A percentile compares a stretch with the other conserved stretches of the same genome.
phyloP scores from a whole-genome alignment of 805 yeast genomes.

The Candida cerambycidarum region DNA sequence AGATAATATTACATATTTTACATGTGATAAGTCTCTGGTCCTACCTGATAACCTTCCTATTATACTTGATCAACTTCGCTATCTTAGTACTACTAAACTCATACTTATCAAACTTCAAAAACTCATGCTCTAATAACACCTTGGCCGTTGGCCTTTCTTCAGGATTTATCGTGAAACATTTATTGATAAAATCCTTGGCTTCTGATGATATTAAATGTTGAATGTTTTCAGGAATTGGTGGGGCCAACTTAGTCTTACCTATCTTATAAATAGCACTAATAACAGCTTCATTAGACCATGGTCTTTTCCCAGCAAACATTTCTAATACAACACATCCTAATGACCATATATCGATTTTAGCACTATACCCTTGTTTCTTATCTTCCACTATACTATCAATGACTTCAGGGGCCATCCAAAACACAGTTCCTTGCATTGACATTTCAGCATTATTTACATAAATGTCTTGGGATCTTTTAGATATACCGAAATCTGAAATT shows the following conservation, averaged over 20 bases:
- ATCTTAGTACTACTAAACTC: conserved; percentile 54
- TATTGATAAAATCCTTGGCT: conserved; percentile 70
- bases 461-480: conserved; percentile 72
- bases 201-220: conserved; percentile 56
- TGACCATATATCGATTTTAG: conserved; percentile 98
- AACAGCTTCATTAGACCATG: conserved; percentile 96
- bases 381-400: conserved; percentile 77
- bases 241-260: conserved; percentile 85
- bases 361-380: conserved; percentile 88
- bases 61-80: conserved; percentile 49
- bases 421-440: conserved; percentile 98
- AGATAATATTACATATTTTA: conserved; percentile 3
- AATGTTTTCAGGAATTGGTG: conserved; percentile 95
- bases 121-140: conserved; percentile 54
- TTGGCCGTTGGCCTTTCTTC: conserved; percentile 86
- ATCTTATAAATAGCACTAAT: conserved; percentile 89
- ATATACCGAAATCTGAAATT: conserved; percentile 95
- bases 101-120: conserved; percentile 47
- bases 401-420: conserved; percentile 99
- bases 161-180: conserved; percentile 76
- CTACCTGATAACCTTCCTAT: conserved; percentile 17
- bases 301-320: conserved; percentile 96
- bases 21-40: background rate
- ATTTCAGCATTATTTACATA: conserved; percentile 89
- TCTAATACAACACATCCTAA: conserved; percentile 95